Evolutionary conservation across 1,284 basidiomycete genomes (phyloP).

Genomic region (Marasmius oreades): DNA sequence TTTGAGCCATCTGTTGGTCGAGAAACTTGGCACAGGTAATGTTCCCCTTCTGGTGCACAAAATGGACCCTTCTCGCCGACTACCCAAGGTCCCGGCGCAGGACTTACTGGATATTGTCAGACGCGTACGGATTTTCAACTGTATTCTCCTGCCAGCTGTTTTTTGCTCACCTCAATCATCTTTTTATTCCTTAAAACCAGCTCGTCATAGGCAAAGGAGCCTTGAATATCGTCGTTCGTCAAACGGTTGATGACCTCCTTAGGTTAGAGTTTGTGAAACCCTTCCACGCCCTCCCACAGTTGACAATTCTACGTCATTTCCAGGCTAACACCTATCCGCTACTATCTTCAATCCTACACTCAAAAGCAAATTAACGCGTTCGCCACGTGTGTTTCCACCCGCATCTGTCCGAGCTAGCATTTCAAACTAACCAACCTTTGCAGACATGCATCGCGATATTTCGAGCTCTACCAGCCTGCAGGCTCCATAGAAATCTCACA

Average conservation of each 20-base stretch:
- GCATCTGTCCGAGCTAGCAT: slow-evolving; percentile 21
- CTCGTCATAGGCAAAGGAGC: slow-evolving; percentile 54
- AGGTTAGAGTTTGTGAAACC: slow-evolving; percentile 34
- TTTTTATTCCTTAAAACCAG: slow-evolving; percentile 36
- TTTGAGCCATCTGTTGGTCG: slow-evolving; percentile 78
- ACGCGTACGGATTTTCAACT: slow-evolving; percentile 56
- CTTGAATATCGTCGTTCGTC: slow-evolving; percentile 52
- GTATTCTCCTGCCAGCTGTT: slow-evolving; percentile 22
- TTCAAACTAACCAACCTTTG: slow-evolving; percentile 21
- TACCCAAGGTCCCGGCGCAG: slow-evolving; percentile 67
- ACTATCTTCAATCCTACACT: slow-evolving; percentile 67
- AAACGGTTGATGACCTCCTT: slow-evolving; percentile 72
- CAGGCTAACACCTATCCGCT: slow-evolving; percentile 68
- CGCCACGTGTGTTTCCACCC: slow-evolving; percentile 61
- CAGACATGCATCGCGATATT: slow-evolving; percentile 83
- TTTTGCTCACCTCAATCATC: slow-evolving; percentile 27
- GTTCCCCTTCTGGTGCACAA: slow-evolving; percentile 80
- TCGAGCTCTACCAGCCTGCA: slow-evolving; percentile 78
- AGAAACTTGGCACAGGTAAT: slow-evolving; percentile 74
- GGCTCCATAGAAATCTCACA: slow-evolving; percentile 84
- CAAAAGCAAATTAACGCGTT: slow-evolving; percentile 85
- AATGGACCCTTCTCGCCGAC: slow-evolving; percentile 71
- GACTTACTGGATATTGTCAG: slow-evolving; percentile 67
- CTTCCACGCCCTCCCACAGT: not conserved
- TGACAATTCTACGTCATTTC: slow-evolving; percentile 19